These are phyloP conservation scores for Salvia rosmarinus DNA, from an alignment of 257 asterid species.

Conservation along the genomic window DNA sequence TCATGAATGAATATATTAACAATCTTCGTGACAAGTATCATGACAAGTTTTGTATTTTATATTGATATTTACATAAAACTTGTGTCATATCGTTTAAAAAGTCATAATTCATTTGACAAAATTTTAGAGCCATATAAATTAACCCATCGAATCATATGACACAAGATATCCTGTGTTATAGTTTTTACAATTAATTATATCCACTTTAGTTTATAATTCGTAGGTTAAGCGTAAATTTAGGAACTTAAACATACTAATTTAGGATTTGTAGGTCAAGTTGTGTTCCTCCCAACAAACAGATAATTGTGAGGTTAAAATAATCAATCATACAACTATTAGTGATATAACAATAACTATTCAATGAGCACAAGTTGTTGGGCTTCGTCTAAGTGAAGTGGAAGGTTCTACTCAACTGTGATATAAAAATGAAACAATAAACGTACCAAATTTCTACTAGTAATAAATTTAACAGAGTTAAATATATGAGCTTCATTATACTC, in stretches of 20 bases:
- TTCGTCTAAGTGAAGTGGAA: neutral
- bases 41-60: too few species aligned
- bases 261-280: neutral
- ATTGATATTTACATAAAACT: too few species aligned
- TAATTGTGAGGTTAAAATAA: conserved; percentile 1
- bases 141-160: too few species aligned
- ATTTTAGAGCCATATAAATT: too few species aligned
- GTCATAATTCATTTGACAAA: too few species aligned
- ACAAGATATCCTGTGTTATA: too few species aligned
- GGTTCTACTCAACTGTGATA: neutral
- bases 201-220: neutral
- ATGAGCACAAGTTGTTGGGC: conserved; percentile 21
- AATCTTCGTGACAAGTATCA: too few species aligned
- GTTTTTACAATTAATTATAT: neutral
- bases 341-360: conserved; percentile 20
- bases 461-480: neutral
- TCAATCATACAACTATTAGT: conserved; percentile 10
- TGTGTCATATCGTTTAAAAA: too few species aligned
- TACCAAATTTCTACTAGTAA: neutral
- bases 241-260: neutral
- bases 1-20: too few species aligned
- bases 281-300: neutral
- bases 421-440: neutral
- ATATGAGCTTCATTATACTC: too few species aligned
- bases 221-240: conserved; percentile 27